A percentile compares a stretch with the other conserved stretches of the same genome.
Conservation (phyloP, 257 asterid genomes). For the Verbena officinalis region DNA sequence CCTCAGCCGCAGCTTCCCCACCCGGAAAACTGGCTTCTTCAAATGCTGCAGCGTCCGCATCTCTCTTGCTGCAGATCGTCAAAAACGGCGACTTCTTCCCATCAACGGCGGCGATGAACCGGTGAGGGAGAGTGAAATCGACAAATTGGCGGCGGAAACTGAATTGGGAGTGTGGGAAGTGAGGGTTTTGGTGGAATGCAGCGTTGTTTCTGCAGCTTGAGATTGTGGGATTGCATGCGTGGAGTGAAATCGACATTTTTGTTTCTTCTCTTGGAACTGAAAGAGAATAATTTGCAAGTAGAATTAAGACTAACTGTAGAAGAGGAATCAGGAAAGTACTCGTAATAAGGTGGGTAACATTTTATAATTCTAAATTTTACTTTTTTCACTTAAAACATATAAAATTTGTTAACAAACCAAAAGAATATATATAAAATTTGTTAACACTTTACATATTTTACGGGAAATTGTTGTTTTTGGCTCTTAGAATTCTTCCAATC, state of each 20-base stretch:
- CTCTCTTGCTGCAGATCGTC: constrained; percentile 12
- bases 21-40: constrained; percentile 19
- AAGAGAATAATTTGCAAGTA: too few species aligned
- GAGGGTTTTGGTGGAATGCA: constrained; percentile 18
- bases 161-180: background rate
- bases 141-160: constrained; percentile 23
- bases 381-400: too few species aligned
- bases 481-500: too few species aligned
- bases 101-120: constrained; percentile 18
- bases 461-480: too few species aligned
- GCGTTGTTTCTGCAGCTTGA: background rate
- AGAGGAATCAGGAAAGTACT: too few species aligned
- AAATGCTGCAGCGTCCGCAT: constrained; percentile 22
- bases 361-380: too few species aligned
- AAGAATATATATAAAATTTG: too few species aligned
- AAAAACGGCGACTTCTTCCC: constrained; percentile 2
- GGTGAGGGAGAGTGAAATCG: constrained; percentile 26
- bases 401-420: too few species aligned
- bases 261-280: background rate
- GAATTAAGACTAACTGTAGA: too few species aligned
- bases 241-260: constrained; percentile 24
- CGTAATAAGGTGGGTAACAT: too few species aligned
- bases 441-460: too few species aligned
- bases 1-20: constrained; percentile 18
- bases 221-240: constrained; percentile 22